phyloP scores from a whole-genome alignment of 176 grass and related monocot species.

The Leersia perrieri region DNA sequence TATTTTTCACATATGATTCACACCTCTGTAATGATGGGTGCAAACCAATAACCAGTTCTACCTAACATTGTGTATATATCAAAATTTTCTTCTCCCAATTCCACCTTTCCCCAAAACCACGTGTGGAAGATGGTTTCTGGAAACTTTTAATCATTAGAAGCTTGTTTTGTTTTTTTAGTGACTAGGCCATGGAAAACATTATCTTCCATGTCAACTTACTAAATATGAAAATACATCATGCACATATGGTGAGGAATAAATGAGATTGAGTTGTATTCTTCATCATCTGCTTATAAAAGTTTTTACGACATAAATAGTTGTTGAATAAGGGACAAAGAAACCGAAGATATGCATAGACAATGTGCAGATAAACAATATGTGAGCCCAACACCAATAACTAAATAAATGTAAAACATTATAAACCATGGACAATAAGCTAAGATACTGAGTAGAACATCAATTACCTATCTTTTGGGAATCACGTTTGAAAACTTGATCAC shows the following conservation, averaged over 20 bases:
- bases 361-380: neutral
- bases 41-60: neutral
- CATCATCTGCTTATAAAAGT: too few relatives aligned
- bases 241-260: neutral
- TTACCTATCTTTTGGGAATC: too few relatives aligned
- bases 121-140: neutral
- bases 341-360: neutral
- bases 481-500: too few relatives aligned
- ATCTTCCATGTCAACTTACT: neutral
- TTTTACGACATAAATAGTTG: too few relatives aligned
- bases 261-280: neutral
- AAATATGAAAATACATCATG: neutral
- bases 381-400: neutral
- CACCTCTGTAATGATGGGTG: neutral
- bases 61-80: slow-evolving; percentile 3
- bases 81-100: neutral
- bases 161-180: too few relatives aligned
- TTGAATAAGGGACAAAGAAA: neutral
- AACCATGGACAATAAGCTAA: neutral
- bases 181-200: too few relatives aligned
- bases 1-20: neutral
- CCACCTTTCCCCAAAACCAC: neutral
- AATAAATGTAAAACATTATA: neutral
- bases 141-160: neutral
- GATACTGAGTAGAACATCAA: too few relatives aligned